Base-by-base conservation (phyloP, 257 asterid genomes). In the Salvia hispanica region DNA sequence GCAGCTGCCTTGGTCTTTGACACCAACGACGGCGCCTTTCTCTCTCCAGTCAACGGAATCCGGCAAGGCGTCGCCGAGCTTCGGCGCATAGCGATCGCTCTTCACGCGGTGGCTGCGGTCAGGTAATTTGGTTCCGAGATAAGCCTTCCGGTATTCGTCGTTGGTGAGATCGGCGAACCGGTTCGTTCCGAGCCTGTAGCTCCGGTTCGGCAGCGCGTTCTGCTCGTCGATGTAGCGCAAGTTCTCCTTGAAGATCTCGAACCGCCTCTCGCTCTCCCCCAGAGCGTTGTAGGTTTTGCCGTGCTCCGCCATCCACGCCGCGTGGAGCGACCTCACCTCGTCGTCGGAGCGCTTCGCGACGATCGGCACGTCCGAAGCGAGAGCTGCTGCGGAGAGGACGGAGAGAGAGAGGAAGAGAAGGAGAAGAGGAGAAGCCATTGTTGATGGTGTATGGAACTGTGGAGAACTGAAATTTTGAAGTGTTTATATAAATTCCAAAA, bases 1-100 rank as follows among this genome's bases (percentile, higher is more conserved):
- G 16, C 97, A 90, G 74, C 83, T 73, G 67, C 95, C 95, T 73
- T 90, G 97, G 78, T 90, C 86, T 66, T 90, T 90, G 73, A 90
- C 71, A 33, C 76, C 75, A 51, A 54, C 77, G 11, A 90, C 94
- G 6, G 92, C 95, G 31, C 92, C 95, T 72, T 81, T 78, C 50
- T 69, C 60, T 65, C 94, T 84, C 97, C 97, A 90, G 74, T 90
- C 95, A 65, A 90, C n/a, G 28, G 95, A 84, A 0, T 84, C 92
- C 74, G 97, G 95, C 83, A 90, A 64, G 52, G 70, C 65, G 12
- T 80, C 90, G 9, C 85, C 89, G 15, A 64, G 70, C 40, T 66
- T 77, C 0, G 86, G 84, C 45, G 16, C 56, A 37, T 84, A 85
- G 31, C 88, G 77, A 54, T 76, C 74, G 71, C 88, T 86, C 63